Percentiles rank a stretch among this genome's conserved stretches.
Conservation (phyloP, 345 rosid species). For the Gossypioides kirkii region DNA sequence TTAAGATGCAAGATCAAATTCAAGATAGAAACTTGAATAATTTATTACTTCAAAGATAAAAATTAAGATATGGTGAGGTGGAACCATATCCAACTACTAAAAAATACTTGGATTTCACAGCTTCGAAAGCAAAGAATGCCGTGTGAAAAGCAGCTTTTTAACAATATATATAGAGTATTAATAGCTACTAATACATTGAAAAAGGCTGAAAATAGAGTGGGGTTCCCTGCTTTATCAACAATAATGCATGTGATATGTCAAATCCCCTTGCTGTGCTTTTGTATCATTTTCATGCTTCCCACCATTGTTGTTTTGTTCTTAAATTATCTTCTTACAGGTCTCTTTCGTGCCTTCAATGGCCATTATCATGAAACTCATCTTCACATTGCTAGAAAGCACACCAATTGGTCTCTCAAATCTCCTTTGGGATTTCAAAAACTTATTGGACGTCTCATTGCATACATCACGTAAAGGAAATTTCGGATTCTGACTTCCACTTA, state of each 20-base stretch:
- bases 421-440: too few relatives aligned
- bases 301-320: not conserved
- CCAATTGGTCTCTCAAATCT: slow-evolving; percentile 3
- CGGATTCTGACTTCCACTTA: too few relatives aligned
- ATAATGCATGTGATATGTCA: slow-evolving; percentile 38
- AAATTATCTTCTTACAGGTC: slow-evolving; percentile 18
- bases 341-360: slow-evolving; percentile 23
- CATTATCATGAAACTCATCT: slow-evolving; percentile 6
- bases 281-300: slow-evolving; percentile 24
- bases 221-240: slow-evolving; percentile 22
- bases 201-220: slow-evolving; percentile 22
- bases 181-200: slow-evolving; percentile 16
- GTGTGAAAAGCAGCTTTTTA: slow-evolving; percentile 44
- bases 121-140: slow-evolving; percentile 30
- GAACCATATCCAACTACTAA: slow-evolving; percentile 3
- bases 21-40: not conserved
- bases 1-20: not conserved
- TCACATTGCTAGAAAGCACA: slow-evolving; percentile 22
- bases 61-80: slow-evolving; percentile 18
- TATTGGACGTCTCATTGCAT: too few relatives aligned
- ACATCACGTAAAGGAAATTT: too few relatives aligned
- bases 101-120: slow-evolving; percentile 12
- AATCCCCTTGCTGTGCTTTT: slow-evolving; percentile 13
- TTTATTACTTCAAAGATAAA: slow-evolving; percentile 1
- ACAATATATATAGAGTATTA: not conserved